Base-by-base conservation (phyloP, 805 yeast species). In the Ogataea zsoltii region DNA sequence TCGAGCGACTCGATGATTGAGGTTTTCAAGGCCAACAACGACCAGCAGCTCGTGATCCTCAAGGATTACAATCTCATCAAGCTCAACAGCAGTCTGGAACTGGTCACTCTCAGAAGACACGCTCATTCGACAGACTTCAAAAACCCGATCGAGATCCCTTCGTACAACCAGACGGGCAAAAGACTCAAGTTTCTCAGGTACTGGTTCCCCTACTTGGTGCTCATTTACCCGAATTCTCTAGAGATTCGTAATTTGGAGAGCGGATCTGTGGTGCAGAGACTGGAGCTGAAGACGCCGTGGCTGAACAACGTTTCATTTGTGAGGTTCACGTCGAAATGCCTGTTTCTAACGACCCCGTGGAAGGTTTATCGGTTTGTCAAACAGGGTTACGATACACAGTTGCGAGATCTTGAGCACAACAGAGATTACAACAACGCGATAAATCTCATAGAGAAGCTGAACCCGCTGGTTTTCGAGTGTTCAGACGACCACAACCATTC, bases 391-490 rank as follows among this genome's bases (percentile, higher is more conserved):
- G 53, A 57, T 19, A 50, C 46, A n/a, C 75, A 70, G 46, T 51
- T 75, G 9, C 49, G 56, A 7, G 56, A 58, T 16, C 57, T 75
- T 21, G 63, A 64, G 23, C 43, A 46, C 9, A 30, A 44, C 9
- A 55, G 63, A 15, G 61, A 61, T 29, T 63, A 69, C 31, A 69
- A 65, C 23, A 76, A 74, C 46, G 79, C 82, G 0, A 75, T 79
- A 14, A 57, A 65, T 11, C 52, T 80, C 15, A 58, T 75, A 19
- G 66, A 62, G 38, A 61, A 58, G 31, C 42, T 66, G n/a, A 57
- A 57, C 31, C 66, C 67, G 6, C 40, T 54, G 12, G 51, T 56
- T 1, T 56, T 62, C 45, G 50, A 48, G 15, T 19, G 38, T 16
- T 26, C 12, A 13, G 33, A 42, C 2, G 49, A 41, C 33, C 47